Evolutionary conservation across 495 filamentous ascomycete genomes (phyloP).

Genomic region (Annulohypoxylon bovei): DNA sequence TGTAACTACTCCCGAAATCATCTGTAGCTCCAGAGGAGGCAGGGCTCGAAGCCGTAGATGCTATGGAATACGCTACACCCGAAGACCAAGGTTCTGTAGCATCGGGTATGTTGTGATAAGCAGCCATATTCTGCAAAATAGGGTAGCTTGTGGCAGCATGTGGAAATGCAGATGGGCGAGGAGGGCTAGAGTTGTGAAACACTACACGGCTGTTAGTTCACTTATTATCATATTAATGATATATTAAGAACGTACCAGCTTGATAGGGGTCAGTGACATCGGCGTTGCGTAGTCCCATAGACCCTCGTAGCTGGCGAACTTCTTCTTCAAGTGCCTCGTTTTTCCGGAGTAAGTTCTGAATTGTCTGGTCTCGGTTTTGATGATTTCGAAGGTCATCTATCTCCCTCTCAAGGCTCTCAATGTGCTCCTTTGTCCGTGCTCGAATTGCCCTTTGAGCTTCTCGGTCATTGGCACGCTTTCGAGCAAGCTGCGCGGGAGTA

Average conservation of each 20-base stretch:
- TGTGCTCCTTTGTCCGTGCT: conserved; percentile 82
- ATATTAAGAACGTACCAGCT: conserved; percentile 17
- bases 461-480: conserved; percentile 89
- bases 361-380: conserved; percentile 48
- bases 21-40: conserved; percentile 52
- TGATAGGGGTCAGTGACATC: conserved; percentile 30
- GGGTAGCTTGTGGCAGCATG: conserved; percentile 36
- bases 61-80: conserved; percentile 43
- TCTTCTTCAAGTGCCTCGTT: conserved; percentile 55
- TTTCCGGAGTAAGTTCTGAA: conserved; percentile 48
- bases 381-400: conserved; percentile 65
- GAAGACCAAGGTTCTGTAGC: conserved; percentile 50
- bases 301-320: conserved; percentile 44
- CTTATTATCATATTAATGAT: too few species aligned
- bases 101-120: conserved; percentile 50
- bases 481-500: conserved; percentile 74
- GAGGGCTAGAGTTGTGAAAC: conserved; percentile 29
- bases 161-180: conserved; percentile 27
- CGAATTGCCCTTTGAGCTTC: conserved; percentile 89
- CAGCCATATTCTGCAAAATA: conserved; percentile 42
- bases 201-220: conserved; percentile 37
- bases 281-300: conserved; percentile 35
- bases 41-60: conserved; percentile 56
- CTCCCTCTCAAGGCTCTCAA: conserved; percentile 76
- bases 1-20: conserved; percentile 51